phyloP scores from a whole-genome alignment of 306 rosid species.

The Alnus glutinosa region DNA sequence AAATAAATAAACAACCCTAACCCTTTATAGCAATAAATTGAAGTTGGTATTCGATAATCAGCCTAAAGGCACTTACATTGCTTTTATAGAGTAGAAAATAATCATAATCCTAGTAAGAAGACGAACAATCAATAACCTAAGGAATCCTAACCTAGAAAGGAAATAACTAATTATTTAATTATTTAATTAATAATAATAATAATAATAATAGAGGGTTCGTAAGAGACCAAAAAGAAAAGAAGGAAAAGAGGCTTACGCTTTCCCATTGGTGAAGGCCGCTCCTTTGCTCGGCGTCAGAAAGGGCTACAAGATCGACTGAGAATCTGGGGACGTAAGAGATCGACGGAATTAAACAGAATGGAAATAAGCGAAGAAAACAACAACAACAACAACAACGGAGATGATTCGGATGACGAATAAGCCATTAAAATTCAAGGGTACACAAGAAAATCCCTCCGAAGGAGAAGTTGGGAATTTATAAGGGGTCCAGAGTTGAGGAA shows the following conservation, averaged over 20 bases:
- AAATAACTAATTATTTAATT: too few relatives aligned
- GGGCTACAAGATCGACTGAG: conserved; percentile 42
- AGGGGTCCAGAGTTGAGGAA: background rate
- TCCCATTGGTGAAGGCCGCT: conserved; percentile 64
- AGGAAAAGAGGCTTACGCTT: conserved; percentile 64
- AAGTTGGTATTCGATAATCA: too few relatives aligned
- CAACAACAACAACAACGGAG: conserved; percentile 9
- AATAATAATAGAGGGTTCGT: too few relatives aligned
- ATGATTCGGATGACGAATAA: conserved; percentile 45
- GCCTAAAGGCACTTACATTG: too few relatives aligned
- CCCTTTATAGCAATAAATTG: too few relatives aligned
- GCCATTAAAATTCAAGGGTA: conserved; percentile 55
- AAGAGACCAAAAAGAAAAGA: too few relatives aligned
- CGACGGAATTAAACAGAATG: conserved; percentile 39
- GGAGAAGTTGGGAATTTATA: conserved; percentile 10
- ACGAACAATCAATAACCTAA: too few relatives aligned
- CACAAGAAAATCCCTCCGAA: background rate
- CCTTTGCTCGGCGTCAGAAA: conserved; percentile 23
- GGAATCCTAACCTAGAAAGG: too few relatives aligned
- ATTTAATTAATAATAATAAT: too few relatives aligned
- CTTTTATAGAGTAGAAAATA: too few relatives aligned
- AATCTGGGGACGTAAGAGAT: conserved; percentile 40
- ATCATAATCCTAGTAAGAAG: too few relatives aligned
- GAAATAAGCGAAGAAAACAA: conserved; percentile 26
- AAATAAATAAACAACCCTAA: too few relatives aligned